Evolutionary conservation across 495 filamentous ascomycete species (phyloP), one percentile per base, ranked within the genome.

Genomic region (Lepidopterella palustris): DNA sequence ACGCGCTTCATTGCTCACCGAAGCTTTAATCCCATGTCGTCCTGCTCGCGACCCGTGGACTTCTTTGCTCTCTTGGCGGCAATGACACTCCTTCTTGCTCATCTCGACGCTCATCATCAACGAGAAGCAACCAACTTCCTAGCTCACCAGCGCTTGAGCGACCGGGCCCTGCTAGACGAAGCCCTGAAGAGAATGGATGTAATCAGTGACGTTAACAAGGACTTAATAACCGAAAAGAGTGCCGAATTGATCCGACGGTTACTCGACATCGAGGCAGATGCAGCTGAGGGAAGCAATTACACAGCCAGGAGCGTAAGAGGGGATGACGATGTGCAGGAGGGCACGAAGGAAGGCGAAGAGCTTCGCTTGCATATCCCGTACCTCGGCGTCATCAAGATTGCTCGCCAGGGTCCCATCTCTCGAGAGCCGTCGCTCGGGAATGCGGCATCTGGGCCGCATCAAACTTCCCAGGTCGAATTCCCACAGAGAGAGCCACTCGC

Each of bases 151-250:
- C 74, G 77, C 0, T 61, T 68, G 0, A 68, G 72, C 48, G 77
- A 80, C 51, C 74, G 77, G 11, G 76, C 71, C 1, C 62, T 75
- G 5, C 68, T 80, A 58, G 76, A 79, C 53, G 71, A 66, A n/a
- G 64, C 70, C 0, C 65, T 77, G 0, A 70, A 71, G 18, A 65
- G 62, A 27, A 71, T 79, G 61, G 65, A 75, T 3, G 28, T 5
- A 9, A 27, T 60, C 1, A 4, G 20, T 6, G 20, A 51, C 21
- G 3, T 45, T 10, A 52, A n/a, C 6, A 45, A 57, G 18, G 62
- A 65, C 29, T 11, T 21, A 3, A 15, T 65, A 11, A 24, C 51
- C 11, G 31, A 1, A 20, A 23, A 57, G 42, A 45, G 62, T 40
- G 57, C 62, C 4, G 24, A 31, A 4, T 27, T 60, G 25, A 31